Conservation (phyloP, 2,329 filamentous ascomycete genomes). For the Verticillium zaregamsianum region DNA sequence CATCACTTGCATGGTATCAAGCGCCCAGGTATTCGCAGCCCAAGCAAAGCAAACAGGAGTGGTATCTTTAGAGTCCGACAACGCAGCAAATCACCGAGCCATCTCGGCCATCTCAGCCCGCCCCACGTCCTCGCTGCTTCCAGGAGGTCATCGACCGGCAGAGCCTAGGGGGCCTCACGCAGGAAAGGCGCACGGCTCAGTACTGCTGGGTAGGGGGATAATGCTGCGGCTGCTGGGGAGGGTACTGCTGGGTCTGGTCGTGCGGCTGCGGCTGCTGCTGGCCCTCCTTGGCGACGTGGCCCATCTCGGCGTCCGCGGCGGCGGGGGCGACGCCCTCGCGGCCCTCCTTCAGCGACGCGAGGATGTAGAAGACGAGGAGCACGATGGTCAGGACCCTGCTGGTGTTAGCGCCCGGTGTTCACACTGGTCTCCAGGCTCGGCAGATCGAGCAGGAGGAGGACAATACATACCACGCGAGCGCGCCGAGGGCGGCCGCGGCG, state of each 20-base stretch:
- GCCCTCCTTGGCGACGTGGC: neutral
- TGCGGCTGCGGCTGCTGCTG: neutral
- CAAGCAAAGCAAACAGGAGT: neutral
- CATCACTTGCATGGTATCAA: neutral
- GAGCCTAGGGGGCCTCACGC: neutral
- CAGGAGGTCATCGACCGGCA: neutral
- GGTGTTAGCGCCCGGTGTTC: neutral
- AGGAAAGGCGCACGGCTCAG: too few species aligned
- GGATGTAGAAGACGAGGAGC: constrained; percentile 46
- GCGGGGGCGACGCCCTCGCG: neutral
- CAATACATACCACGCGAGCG: constrained; percentile 30
- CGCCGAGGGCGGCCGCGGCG: constrained; percentile 35
- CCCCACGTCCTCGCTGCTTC: neutral
- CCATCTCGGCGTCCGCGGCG: constrained; percentile 2
- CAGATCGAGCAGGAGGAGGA: neutral
- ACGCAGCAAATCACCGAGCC: neutral
- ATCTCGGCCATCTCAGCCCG: neutral
- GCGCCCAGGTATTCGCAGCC: neutral
- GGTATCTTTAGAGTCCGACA: neutral
- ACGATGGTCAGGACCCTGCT: constrained; percentile 33
- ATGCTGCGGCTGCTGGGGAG: neutral
- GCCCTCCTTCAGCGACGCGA: constrained; percentile 32
- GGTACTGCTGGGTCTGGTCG: neutral
- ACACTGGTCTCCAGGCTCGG: too few species aligned
- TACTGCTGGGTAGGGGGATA: neutral